Percentiles rank a stretch among this genome's conserved stretches.
These are phyloP conservation scores for Venturia asperata DNA, from an alignment of 2,329 filamentous ascomycete genomes.

Conservation along the genomic window DNA sequence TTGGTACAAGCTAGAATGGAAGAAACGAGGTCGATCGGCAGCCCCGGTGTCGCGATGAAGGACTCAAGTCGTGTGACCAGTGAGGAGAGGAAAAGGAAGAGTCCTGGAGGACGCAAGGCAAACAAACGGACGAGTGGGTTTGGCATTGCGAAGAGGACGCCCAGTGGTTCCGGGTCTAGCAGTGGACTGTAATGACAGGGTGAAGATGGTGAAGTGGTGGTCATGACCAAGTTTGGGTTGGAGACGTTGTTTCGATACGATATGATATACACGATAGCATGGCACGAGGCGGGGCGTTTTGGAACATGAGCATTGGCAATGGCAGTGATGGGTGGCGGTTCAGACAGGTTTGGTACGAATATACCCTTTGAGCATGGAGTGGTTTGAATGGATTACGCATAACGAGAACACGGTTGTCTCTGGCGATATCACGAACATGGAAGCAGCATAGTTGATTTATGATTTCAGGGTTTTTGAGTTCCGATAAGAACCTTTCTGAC, in stretches of 20 bases:
- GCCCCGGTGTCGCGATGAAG: slow-evolving; percentile 11
- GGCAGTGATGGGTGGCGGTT: neutral
- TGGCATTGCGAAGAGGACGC: neutral
- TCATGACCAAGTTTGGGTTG: neutral
- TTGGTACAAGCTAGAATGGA: neutral
- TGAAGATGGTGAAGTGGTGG: neutral
- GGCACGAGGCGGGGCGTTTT: neutral
- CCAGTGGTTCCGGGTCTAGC: slow-evolving; percentile 1
- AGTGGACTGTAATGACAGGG: neutral
- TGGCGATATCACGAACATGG: too few species aligned
- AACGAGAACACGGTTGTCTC: neutral
- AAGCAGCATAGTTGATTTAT: neutral
- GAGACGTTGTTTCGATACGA: neutral
- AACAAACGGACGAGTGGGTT: neutral
- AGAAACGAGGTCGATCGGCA: slow-evolving; percentile 2
- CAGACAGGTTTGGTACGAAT: neutral
- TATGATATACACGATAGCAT: slow-evolving; percentile 4
- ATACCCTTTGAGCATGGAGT: slow-evolving; percentile 10
- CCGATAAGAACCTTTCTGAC: too few species aligned
- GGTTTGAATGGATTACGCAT: neutral
- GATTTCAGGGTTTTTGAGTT: too few species aligned
- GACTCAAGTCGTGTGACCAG: neutral
- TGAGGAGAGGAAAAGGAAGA: slow-evolving; percentile 12
- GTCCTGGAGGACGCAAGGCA: neutral
- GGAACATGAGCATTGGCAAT: neutral